Evolutionary conservation across 2,329 filamentous ascomycete species (phyloP), one percentile per base, ranked within the genome.

Genomic region (Epichloe bromicola): DNA sequence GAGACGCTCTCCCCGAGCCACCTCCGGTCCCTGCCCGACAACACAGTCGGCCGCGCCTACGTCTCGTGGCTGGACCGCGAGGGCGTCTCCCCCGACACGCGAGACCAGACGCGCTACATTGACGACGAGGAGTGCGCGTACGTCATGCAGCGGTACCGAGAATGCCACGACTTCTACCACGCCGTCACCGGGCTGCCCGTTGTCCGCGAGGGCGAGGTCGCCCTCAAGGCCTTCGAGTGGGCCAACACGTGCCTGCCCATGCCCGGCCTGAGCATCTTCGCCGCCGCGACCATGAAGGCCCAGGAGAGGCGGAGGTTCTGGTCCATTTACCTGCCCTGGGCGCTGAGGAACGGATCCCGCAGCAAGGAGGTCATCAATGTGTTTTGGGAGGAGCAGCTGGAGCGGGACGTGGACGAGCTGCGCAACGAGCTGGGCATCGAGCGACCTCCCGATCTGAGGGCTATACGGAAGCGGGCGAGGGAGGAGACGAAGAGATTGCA

Each of bases 121-220:
- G 90, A 97, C 67, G 84, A 97, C 63, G 83, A 86, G 59, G 93
- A 98, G 69, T 95, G 90, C 65, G 93, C 93, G 37, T 98, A 97
- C 71, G 93, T 97, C 17, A 94, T 98, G 86, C 93, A 97, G 73
- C 82, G 93, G 50, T 98, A 98, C 68, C 83, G 93, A 55, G 93
- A 98, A 69, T 95, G 86, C 58, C 93, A 98, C 67, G 93, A 98
- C 66, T 96, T 98, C 69, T 96, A 94, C 71, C 93, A 98, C 67
- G 91, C 93, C 0, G 74, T 98, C 49, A 95, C 90, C 0, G 91
- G 91, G 0, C 70, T 98, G 46, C 93, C 93, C 0, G 80, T 94
- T 41, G 85, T 95, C 56, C 79, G 89, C n/a, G 93, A 98, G 72
- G 93, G 93, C 26, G 93, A 98, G 73, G 79, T 98, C 12, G 93